Evolutionary conservation across 2,329 filamentous ascomycete species (phyloP).

Genomic region (Xylariaceae sp.): DNA sequence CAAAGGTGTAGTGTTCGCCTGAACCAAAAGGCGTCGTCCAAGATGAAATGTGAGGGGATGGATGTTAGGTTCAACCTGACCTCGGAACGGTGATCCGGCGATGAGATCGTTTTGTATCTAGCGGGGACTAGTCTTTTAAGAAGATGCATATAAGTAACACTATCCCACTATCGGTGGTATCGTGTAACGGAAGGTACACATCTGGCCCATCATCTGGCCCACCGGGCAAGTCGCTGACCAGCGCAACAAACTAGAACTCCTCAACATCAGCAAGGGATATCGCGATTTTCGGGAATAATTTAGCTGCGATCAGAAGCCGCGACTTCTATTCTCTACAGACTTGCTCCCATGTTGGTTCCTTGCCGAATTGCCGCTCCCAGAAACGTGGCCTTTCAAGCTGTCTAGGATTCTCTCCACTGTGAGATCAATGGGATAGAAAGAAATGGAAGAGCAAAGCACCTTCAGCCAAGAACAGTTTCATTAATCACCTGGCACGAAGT

Average conservation of each 20-base stretch:
- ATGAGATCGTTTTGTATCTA: too few relatives aligned
- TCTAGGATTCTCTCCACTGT: conserved; percentile 6
- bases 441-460: conserved; percentile 20
- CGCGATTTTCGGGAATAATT: background rate
- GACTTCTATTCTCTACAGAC: background rate
- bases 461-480: conserved; percentile 9
- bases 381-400: conserved; percentile 2
- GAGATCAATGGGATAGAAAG: conserved; percentile 20
- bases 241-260: background rate
- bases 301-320: background rate
- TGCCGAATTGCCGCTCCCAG: background rate
- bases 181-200: background rate
- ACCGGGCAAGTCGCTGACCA: background rate
- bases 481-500: conserved; percentile 5
- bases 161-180: background rate
- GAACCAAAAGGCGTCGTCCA: too few relatives aligned
- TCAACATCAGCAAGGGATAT: background rate
- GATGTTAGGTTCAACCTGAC: too few relatives aligned
- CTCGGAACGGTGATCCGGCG: too few relatives aligned
- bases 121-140: too few relatives aligned
- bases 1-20: background rate
- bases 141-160: too few relatives aligned
- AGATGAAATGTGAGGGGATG: too few relatives aligned
- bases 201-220: background rate
- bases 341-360: background rate